Percentiles rank a stretch among this genome's conserved stretches.
phyloP scores from a whole-genome alignment of 2,329 filamentous ascomycete species.

The Neofusicoccum laricinum region DNA sequence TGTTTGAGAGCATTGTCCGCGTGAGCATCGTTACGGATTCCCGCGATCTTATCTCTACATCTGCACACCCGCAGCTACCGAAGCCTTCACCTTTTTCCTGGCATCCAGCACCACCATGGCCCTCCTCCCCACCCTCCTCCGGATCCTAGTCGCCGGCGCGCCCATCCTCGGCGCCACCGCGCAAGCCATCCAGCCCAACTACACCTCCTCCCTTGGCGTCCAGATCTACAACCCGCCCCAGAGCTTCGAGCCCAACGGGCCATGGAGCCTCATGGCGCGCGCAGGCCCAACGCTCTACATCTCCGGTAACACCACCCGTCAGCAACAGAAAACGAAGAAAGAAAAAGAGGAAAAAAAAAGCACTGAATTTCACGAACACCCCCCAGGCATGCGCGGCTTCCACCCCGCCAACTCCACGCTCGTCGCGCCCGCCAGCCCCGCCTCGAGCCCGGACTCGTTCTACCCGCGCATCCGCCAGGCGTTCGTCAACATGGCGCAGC shows the following conservation, averaged over 20 bases:
- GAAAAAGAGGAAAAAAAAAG: not conserved
- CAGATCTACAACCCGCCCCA: conserved; percentile 18
- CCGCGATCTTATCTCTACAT: too few species aligned
- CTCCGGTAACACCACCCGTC: conserved; percentile 14
- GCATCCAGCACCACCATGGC: not conserved
- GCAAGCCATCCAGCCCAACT: conserved; percentile 13
- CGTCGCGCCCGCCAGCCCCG: conserved; percentile 19
- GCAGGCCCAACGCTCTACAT: conserved; percentile 30
- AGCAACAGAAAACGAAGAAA: too few species aligned
- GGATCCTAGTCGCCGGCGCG: not conserved
- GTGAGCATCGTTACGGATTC: too few species aligned
- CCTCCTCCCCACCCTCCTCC: not conserved
- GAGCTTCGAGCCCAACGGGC: conserved; percentile 17
- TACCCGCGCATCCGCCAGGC: conserved; percentile 30
- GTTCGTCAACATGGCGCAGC: conserved; percentile 31
- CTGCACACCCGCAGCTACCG: too few species aligned
- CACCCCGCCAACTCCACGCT: conserved; percentile 30
- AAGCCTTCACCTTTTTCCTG: not conserved
- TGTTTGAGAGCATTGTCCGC: not conserved
- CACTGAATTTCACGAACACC: conserved; percentile 1
- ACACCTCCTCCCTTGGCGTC: conserved; percentile 18
- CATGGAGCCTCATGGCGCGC: conserved; percentile 22
- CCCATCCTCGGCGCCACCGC: not conserved
- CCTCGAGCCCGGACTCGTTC: conserved; percentile 16
- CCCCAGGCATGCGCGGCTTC: conserved; percentile 32